phyloP scores from a whole-genome alignment of 1,139 yeast genomes.

The Sugiyamaella novakii region DNA sequence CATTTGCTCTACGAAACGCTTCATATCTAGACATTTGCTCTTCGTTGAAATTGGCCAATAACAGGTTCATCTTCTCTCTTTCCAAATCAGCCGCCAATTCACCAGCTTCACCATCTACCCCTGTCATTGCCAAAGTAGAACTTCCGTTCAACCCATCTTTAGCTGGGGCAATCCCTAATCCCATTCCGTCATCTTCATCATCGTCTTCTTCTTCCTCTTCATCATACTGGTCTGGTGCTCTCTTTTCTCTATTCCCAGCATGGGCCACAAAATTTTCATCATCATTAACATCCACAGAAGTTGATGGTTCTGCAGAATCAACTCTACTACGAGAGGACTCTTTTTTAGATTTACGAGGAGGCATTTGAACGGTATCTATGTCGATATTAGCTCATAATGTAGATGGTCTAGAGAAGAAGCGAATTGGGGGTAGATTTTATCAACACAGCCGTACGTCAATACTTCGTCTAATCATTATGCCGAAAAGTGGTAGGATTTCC shows the following conservation, averaged over 20 bases:
- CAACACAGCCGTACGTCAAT: too few species aligned
- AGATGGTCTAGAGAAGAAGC: too few species aligned
- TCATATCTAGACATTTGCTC: constrained; percentile 89
- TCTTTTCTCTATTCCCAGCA: constrained; percentile 4
- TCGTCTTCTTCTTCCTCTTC: constrained; percentile 26
- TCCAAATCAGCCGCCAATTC: constrained; percentile 32
- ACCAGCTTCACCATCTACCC: constrained; percentile 18
- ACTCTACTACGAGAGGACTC: constrained; percentile 10
- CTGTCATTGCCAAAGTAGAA: background rate
- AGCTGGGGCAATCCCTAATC: constrained; percentile 11
- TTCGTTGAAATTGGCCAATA: constrained; percentile 73
- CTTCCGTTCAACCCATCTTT: background rate
- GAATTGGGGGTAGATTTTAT: too few species aligned
- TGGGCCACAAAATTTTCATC: constrained; percentile 11
- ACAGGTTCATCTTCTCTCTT: constrained; percentile 59
- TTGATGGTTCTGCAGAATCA: background rate
- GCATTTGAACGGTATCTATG: constrained; percentile 1
- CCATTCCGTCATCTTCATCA: constrained; percentile 27
- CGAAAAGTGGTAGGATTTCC: too few species aligned
- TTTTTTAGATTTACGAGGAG: constrained; percentile 16
- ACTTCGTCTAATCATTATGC: too few species aligned
- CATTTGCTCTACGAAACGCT: constrained; percentile 78
- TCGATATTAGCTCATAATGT: too few species aligned
- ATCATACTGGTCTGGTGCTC: constrained; percentile 9
- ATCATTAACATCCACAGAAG: constrained; percentile 1